Base-by-base conservation (phyloP, 257 asterid genomes). In the Asclepias syriaca region DNA sequence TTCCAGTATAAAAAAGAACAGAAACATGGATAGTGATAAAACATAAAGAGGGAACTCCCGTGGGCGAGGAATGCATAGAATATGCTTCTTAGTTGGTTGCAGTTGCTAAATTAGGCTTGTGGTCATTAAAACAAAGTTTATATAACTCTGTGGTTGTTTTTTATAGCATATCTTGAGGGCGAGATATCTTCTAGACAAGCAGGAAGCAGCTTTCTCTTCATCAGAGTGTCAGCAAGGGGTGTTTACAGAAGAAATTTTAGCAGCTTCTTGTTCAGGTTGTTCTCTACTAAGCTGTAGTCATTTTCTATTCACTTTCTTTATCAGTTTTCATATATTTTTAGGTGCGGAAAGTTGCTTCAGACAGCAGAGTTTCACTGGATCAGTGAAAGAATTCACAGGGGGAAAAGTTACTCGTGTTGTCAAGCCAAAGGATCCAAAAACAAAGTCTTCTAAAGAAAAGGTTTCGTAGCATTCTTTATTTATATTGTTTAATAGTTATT, bases 371-470 rank as follows among this genome's bases (percentile, higher is more conserved):
- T 81, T 48, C 65, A 77, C 79, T 58, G 83, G 72, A 59, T 72
- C 84, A 60, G 81, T 65, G 63, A 77, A 80, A 77, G 84, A 84
- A 82, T 48, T 66, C 76, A 40, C 46, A 16, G 79, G 67, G 10
- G 71, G 70, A 70, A 74, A 60, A 43, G 29, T 66, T 53, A 83
- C 78, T 76, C 77, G 79, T 68, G 77, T 58, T 79, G 58, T 76
- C 68, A 79, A 81, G 79, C 73, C 83, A 39, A 86, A 79, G 82
- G 83, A 83, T 73, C 87, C 68, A 77, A 90, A 85, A 72, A 71
- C 85, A 77, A 90, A 84, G 78, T 64, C 74, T 19, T 82, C 74
- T 12, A 83, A 75, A 57, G 88, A 78, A 74, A 90, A 90, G 97
- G 97, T 93, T 59, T 45, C 82, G 10, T 67, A 70, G 64, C 70